These are phyloP conservation scores for Lactarius psammicola DNA, from an alignment of 768 basidiomycete genomes.

Conservation along the genomic window DNA sequence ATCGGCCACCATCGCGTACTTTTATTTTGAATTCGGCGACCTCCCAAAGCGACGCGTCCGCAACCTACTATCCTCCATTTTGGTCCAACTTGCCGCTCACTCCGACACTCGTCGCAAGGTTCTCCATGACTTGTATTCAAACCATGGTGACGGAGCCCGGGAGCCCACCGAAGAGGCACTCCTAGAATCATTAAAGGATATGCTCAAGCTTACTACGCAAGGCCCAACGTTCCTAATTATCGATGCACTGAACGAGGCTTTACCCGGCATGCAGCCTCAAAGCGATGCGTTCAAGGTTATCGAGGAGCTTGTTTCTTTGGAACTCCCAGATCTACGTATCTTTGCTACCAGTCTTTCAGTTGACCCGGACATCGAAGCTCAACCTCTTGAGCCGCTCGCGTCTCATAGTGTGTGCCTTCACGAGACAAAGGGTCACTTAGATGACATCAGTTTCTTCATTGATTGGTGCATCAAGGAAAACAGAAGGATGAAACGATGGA, in stretches of 20 bases:
- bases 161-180: slow-evolving; percentile 16
- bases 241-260: slow-evolving; percentile 32
- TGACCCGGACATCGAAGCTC: neutral
- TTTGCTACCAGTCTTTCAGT: slow-evolving; percentile 9
- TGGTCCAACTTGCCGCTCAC: slow-evolving; percentile 28
- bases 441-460: slow-evolving; percentile 16
- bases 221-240: slow-evolving; percentile 29
- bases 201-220: slow-evolving; percentile 10
- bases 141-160: neutral
- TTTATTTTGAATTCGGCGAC: slow-evolving; percentile 32
- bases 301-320: slow-evolving; percentile 9
- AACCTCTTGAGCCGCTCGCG: slow-evolving; percentile 10
- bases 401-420: slow-evolving; percentile 16
- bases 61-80: slow-evolving; percentile 28
- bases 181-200: slow-evolving; percentile 20
- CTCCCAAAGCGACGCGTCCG: slow-evolving; percentile 20
- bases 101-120: slow-evolving; percentile 2
- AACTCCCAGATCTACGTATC: slow-evolving; percentile 16
- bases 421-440: slow-evolving; percentile 9
- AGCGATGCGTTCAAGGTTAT: slow-evolving; percentile 13
- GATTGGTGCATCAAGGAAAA: slow-evolving; percentile 23
- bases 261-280: slow-evolving; percentile 11
- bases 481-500: slow-evolving; percentile 29
- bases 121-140: slow-evolving; percentile 9
- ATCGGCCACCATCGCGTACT: slow-evolving; percentile 28